These are phyloP conservation scores for Furcasterigmium sp. DNA, from an alignment of 2,329 filamentous ascomycete genomes.

Conservation along the genomic window DNA sequence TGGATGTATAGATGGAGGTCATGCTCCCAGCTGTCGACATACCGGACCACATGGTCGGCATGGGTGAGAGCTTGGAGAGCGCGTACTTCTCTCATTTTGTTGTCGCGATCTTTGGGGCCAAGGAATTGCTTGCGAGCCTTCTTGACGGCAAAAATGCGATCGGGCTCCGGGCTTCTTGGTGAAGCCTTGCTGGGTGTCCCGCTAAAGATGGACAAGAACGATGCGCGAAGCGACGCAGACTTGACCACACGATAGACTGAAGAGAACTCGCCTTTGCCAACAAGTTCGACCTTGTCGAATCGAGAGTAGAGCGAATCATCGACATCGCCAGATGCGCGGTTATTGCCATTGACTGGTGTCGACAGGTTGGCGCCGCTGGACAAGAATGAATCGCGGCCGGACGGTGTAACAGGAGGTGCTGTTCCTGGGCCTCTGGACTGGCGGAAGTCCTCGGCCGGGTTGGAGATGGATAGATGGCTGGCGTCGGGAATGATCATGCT, in stretches of 20 bases:
- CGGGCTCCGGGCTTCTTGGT: conserved; percentile 48
- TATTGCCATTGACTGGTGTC: conserved; percentile 59
- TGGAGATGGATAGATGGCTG: conserved; percentile 78
- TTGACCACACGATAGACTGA: conserved; percentile 76
- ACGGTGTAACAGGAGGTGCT: conserved; percentile 67
- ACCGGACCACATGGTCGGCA: conserved; percentile 79
- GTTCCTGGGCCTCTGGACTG: background rate
- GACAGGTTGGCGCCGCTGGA: conserved; percentile 50
- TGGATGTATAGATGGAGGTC: conserved; percentile 88
- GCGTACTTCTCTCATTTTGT: conserved; percentile 78
- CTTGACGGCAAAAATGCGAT: conserved; percentile 83
- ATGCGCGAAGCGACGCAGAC: conserved; percentile 17
- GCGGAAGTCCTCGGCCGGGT: conserved; percentile 23
- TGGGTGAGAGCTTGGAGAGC: conserved; percentile 72
- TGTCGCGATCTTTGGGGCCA: conserved; percentile 73
- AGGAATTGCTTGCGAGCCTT: conserved; percentile 78
- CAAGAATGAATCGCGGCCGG: conserved; percentile 45
- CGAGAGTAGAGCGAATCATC: conserved; percentile 69
- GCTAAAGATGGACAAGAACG: conserved; percentile 26
- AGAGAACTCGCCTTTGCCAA: conserved; percentile 90
- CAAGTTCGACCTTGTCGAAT: conserved; percentile 75
- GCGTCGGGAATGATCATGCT: conserved; percentile 71
- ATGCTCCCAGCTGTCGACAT: conserved; percentile 83
- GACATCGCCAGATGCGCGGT: conserved; percentile 62
- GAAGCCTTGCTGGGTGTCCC: conserved; percentile 39